Percentiles rank a stretch among this genome's conserved stretches.
Conservation (phyloP, 306 rosid species). For the Inga oerstediana region DNA sequence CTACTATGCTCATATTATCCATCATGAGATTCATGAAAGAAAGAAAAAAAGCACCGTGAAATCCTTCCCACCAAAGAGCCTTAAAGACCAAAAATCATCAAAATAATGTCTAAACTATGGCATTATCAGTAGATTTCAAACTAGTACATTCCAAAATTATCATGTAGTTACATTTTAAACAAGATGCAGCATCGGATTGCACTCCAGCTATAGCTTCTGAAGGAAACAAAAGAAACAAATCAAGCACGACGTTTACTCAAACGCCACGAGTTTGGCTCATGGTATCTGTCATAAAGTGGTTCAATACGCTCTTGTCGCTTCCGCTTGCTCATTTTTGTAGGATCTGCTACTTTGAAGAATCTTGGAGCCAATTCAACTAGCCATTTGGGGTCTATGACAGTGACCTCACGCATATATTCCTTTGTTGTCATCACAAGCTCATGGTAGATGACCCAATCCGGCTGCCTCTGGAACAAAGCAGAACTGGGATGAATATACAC, state of each 20-base stretch:
- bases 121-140: constrained; percentile 9
- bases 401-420: constrained; percentile 89
- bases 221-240: constrained; percentile 30
- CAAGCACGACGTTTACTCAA: constrained; percentile 85
- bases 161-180: constrained; percentile 9
- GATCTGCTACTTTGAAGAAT: constrained; percentile 80
- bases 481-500: constrained; percentile 86
- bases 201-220: constrained; percentile 14
- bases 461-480: constrained; percentile 83
- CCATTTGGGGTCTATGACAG: constrained; percentile 86
- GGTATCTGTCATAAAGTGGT: constrained; percentile 86
- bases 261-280: constrained; percentile 95
- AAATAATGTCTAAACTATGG: background rate
- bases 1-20: background rate
- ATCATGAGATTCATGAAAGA: background rate
- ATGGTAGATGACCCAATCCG: constrained; percentile 92
- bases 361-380: constrained; percentile 87
- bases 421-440: constrained; percentile 95
- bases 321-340: constrained; percentile 80
- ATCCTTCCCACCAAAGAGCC: background rate
- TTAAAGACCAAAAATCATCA: background rate
- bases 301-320: constrained; percentile 85
- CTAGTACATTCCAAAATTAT: constrained; percentile 1
- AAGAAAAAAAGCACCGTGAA: background rate
- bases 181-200: background rate